Evolutionary conservation across 2,329 filamentous ascomycete species (phyloP).

Genomic region (Epichloe festucae): DNA sequence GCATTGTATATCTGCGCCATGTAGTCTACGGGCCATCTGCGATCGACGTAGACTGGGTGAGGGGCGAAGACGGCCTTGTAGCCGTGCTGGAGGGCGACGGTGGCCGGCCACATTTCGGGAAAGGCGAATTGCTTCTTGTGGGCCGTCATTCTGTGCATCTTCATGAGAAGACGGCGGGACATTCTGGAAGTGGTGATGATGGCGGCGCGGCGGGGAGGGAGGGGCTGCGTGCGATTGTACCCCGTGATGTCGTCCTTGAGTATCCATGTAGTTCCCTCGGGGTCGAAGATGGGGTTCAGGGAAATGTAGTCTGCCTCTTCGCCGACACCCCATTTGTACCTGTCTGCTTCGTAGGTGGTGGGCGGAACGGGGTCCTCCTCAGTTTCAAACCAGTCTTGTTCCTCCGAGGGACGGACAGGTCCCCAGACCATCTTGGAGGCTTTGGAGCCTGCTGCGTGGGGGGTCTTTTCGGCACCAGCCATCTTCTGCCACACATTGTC

Average conservation of each 20-base stretch:
- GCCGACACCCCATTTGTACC: slow-evolving; percentile 74
- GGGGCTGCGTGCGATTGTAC: slow-evolving; percentile 52
- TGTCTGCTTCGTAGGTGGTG: slow-evolving; percentile 59
- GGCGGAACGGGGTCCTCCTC: slow-evolving; percentile 65
- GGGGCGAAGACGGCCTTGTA: slow-evolving; percentile 86
- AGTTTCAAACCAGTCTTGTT: slow-evolving; percentile 57
- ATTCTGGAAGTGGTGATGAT: slow-evolving; percentile 85
- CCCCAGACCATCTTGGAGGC: slow-evolving; percentile 68
- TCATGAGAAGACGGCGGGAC: slow-evolving; percentile 62
- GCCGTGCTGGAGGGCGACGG: slow-evolving; percentile 77
- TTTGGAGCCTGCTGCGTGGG: slow-evolving; percentile 19
- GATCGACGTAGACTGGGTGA: slow-evolving; percentile 78
- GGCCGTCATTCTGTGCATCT: slow-evolving; percentile 85
- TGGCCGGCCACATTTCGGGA: slow-evolving; percentile 92
- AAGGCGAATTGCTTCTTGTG: slow-evolving; percentile 82
- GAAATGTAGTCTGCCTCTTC: slow-evolving; percentile 89
- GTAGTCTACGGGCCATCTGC: slow-evolving; percentile 70
- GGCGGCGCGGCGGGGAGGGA: slow-evolving; percentile 58
- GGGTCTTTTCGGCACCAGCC: slow-evolving; percentile 28
- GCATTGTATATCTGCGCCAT: slow-evolving; percentile 71
- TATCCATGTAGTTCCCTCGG: slow-evolving; percentile 74
- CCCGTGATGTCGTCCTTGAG: slow-evolving; percentile 74
- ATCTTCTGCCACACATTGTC: slow-evolving; percentile 55
- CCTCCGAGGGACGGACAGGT: slow-evolving; percentile 54
- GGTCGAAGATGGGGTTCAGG: slow-evolving; percentile 84